Conservation (phyloP, 2,329 filamentous ascomycete genomes). For the Pseudopyrenochaeta lycopersici region DNA sequence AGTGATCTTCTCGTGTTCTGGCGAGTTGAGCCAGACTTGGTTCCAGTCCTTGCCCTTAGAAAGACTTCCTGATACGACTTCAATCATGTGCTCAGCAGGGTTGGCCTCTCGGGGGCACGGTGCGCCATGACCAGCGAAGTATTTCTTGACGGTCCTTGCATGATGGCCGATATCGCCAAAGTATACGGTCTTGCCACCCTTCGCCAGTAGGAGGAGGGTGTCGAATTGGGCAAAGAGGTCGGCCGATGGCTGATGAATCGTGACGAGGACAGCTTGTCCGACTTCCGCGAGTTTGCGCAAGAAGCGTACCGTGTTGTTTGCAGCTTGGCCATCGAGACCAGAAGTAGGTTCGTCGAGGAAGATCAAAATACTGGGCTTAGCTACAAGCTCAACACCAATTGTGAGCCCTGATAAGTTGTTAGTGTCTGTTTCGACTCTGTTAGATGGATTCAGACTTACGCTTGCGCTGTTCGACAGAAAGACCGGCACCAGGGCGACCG, state of each 20-base stretch:
- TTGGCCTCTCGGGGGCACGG: constrained; percentile 61
- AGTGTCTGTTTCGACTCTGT: too few species aligned
- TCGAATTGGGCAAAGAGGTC: constrained; percentile 85
- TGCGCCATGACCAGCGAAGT: constrained; percentile 60
- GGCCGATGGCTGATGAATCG: constrained; percentile 86
- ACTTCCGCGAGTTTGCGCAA: constrained; percentile 75
- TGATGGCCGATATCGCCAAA: constrained; percentile 81
- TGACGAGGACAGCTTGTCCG: constrained; percentile 84
- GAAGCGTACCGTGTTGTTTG: constrained; percentile 77
- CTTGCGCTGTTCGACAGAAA: constrained; percentile 66
- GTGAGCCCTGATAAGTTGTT: too few species aligned
- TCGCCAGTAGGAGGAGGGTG: constrained; percentile 75
- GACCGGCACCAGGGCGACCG: constrained; percentile 31
- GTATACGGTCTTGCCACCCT: constrained; percentile 81
- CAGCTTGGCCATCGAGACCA: constrained; percentile 74
- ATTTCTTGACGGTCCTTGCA: constrained; percentile 69
- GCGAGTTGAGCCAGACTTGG: background rate
- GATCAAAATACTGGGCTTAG: constrained; percentile 69
- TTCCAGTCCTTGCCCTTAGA: constrained; percentile 52
- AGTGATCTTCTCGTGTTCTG: constrained; percentile 30
- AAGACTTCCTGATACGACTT: constrained; percentile 67
- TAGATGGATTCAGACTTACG: too few species aligned
- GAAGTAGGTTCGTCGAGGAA: constrained; percentile 81
- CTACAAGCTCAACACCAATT: constrained; percentile 66
- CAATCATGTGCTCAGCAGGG: constrained; percentile 79